A percentile compares a stretch with the other conserved stretches of the same genome.
These are phyloP conservation scores for Aureobasidium mangrovei DNA, from an alignment of 2,329 filamentous ascomycete genomes.

Conservation along the genomic window DNA sequence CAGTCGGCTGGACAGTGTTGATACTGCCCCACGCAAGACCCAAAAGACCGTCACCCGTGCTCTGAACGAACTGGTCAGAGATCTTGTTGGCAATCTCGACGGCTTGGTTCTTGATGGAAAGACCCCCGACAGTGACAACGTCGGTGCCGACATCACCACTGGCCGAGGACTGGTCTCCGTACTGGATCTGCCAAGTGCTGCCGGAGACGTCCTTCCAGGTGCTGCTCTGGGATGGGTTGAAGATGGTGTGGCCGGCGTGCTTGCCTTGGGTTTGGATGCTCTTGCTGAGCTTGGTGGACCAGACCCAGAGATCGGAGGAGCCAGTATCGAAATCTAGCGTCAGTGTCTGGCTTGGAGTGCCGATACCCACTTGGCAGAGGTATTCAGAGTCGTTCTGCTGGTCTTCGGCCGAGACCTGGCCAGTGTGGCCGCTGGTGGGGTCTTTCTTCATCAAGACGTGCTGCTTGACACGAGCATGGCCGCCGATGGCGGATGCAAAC, in stretches of 20 bases:
- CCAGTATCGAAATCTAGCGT: slow-evolving; percentile 63
- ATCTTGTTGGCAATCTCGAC: slow-evolving; percentile 55
- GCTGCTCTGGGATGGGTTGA: slow-evolving; percentile 51
- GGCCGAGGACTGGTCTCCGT: slow-evolving; percentile 60
- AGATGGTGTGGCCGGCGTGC: slow-evolving; percentile 43
- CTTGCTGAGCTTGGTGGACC: slow-evolving; percentile 21
- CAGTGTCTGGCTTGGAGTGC: slow-evolving; percentile 52
- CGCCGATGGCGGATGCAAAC: slow-evolving; percentile 30
- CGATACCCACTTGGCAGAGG: slow-evolving; percentile 55
- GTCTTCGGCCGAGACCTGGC: slow-evolving; percentile 40
- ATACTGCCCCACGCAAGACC: slow-evolving; percentile 49
- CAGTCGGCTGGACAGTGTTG: slow-evolving; percentile 36
- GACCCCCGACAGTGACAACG: slow-evolving; percentile 51
- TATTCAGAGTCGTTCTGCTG: slow-evolving; percentile 60
- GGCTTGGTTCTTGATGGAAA: slow-evolving; percentile 52
- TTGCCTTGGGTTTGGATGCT: slow-evolving; percentile 23
- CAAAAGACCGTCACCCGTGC: slow-evolving; percentile 54
- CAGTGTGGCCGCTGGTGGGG: slow-evolving; percentile 22
- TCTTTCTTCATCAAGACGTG: slow-evolving; percentile 41
- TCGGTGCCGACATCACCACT: slow-evolving; percentile 59
- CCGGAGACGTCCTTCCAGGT: slow-evolving; percentile 46
- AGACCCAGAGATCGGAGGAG: slow-evolving; percentile 55
- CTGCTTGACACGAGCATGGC: slow-evolving; percentile 37
- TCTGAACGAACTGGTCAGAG: slow-evolving; percentile 48
- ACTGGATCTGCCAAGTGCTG: slow-evolving; percentile 55